Percentiles rank a stretch among this genome's conserved stretches.
Conservation (phyloP, 1,284 basidiomycete genomes). For the Ceratobasidium sp. region DNA sequence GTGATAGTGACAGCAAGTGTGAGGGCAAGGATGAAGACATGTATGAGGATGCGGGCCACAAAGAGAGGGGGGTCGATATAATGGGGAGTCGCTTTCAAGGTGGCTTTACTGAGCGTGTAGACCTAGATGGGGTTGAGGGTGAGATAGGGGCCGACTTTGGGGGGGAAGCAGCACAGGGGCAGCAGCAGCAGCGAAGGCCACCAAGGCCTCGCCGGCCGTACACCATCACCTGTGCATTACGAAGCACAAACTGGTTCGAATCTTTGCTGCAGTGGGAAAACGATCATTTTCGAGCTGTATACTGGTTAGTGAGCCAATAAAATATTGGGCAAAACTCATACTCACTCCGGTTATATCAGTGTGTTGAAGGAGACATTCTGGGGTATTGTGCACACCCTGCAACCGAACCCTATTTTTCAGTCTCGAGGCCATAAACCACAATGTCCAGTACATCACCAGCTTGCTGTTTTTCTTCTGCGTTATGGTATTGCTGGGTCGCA, state of each 20-base stretch:
- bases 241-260: constrained; percentile 11
- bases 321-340: not conserved
- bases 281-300: constrained; percentile 1
- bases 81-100: not conserved
- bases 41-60: not conserved
- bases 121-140: not conserved
- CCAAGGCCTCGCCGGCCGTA: constrained; percentile 1
- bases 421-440: not conserved
- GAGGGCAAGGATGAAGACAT: not conserved
- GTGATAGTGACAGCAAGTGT: not conserved
- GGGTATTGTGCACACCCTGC: not conserved
- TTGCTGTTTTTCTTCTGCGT: not conserved
- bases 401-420: not conserved
- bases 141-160: not conserved
- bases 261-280: not conserved
- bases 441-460: not conserved
- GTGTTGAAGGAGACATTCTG: not conserved
- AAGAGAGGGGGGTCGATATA: no score
- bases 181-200: not conserved
- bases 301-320: not conserved
- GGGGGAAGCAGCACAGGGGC: not conserved
- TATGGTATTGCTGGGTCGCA: not conserved
- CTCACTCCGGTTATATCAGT: not conserved
- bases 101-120: not conserved
- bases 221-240: not conserved